These are phyloP conservation scores for Tilletia setariae DNA, from an alignment of 1,284 basidiomycete species.

Conservation along the genomic window DNA sequence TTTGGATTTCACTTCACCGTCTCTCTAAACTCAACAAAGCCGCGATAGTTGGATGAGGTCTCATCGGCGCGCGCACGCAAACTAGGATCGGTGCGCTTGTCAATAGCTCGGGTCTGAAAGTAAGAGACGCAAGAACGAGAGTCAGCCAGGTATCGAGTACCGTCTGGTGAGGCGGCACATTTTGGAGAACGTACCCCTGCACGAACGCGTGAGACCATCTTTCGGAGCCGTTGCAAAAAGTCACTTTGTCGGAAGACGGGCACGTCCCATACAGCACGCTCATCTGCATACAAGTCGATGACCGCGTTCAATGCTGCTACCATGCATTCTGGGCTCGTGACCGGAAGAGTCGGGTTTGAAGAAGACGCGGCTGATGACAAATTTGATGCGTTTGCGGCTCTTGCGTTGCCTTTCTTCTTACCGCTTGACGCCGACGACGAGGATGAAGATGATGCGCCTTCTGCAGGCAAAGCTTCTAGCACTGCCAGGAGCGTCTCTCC, in stretches of 20 bases:
- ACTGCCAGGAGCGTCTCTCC: conserved; percentile 30
- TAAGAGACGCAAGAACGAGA: not conserved
- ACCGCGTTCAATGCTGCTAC: conserved; percentile 79
- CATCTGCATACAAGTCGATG: conserved; percentile 94
- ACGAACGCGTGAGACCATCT: conserved; percentile 58
- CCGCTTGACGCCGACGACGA: not conserved
- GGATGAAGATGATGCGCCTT: not conserved
- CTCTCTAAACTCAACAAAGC: conserved; percentile 78
- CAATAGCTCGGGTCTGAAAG: conserved; percentile 58
- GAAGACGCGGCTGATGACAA: not conserved
- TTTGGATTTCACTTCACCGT: conserved; percentile 13
- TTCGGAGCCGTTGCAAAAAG: conserved; percentile 61
- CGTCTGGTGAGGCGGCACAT: not conserved
- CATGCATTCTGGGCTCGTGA: conserved; percentile 65
- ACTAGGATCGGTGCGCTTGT: conserved; percentile 57
- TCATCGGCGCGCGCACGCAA: conserved; percentile 58
- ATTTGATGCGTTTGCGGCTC: not conserved
- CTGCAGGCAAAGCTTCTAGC: conserved; percentile 28
- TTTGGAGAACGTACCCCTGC: conserved; percentile 16
- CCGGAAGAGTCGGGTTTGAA: not conserved
- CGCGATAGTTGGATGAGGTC: conserved; percentile 71
- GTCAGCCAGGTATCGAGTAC: not conserved
- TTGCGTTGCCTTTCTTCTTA: not conserved
- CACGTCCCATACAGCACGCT: conserved; percentile 73
- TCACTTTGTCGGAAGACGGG: conserved; percentile 68